Conservation (phyloP, 2,329 filamentous ascomycete genomes). For the Fusarium humuli region DNA sequence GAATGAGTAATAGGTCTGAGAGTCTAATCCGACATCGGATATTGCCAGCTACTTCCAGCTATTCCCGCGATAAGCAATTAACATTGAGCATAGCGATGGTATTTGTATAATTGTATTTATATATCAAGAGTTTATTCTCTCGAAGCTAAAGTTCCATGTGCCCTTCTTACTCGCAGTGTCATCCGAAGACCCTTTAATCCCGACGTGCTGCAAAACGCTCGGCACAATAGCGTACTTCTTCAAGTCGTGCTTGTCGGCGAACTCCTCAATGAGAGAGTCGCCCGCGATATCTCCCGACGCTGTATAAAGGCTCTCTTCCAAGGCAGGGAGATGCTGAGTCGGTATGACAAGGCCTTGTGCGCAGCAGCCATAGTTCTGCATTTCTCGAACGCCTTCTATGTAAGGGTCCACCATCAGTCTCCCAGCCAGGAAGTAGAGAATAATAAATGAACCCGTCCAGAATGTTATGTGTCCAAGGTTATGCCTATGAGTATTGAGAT, state of each 20-base stretch:
- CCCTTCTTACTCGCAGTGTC: conserved; percentile 38
- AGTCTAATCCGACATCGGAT: background rate
- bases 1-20: background rate
- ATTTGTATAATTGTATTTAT: background rate
- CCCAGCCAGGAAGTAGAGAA: conserved; percentile 47
- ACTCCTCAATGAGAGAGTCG: conserved; percentile 49
- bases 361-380: conserved; percentile 52
- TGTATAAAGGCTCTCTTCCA: conserved; percentile 35
- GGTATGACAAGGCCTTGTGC: conserved; percentile 52
- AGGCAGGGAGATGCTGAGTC: conserved; percentile 36
- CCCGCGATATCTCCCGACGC: conserved; percentile 43
- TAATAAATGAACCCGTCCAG: conserved; percentile 44
- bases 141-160: conserved; percentile 51
- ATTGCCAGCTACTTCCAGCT: background rate
- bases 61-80: background rate
- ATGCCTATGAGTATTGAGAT: background rate
- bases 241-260: conserved; percentile 41
- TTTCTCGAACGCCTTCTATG: conserved; percentile 46
- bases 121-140: conserved; percentile 3
- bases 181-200: conserved; percentile 46
- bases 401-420: conserved; percentile 44
- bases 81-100: background rate
- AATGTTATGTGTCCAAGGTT: conserved; percentile 34
- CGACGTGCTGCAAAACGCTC: conserved; percentile 51
- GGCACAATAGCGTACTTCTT: conserved; percentile 51